A percentile compares a stretch with the other conserved stretches of the same genome.
phyloP scores from a whole-genome alignment of 1,284 basidiomycete species.

The Pseudozyma pruni region DNA sequence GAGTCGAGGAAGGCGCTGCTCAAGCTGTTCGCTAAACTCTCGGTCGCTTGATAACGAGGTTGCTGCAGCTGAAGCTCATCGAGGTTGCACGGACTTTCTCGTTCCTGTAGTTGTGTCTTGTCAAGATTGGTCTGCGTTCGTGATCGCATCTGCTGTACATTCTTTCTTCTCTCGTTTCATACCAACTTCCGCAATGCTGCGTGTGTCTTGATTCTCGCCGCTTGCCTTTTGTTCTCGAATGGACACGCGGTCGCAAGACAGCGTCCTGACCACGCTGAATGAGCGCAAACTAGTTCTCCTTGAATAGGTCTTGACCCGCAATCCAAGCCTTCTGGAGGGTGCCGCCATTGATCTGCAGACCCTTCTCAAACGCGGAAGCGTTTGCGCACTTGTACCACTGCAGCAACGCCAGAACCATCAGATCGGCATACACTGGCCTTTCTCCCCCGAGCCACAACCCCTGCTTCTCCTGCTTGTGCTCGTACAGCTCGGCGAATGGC shows the following conservation, averaged over 20 bases:
- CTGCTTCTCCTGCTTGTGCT: constrained; percentile 4
- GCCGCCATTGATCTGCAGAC: constrained; percentile 14
- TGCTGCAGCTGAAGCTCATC: no score
- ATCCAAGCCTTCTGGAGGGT: constrained; percentile 17
- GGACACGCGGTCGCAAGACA: no score
- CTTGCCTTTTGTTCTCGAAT: no score
- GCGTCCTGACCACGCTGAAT: no score
- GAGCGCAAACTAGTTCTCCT: no score
- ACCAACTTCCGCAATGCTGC: no score
- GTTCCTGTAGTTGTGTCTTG: neutral
- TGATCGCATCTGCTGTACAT: no score
- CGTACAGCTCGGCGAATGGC: constrained; percentile 28
- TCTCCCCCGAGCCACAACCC: constrained; percentile 27
- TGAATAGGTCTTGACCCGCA: constrained; percentile 13
- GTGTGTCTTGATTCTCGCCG: no score
- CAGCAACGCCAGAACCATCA: constrained; percentile 21
- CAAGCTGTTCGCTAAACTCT: constrained; percentile 56
- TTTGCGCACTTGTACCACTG: constrained; percentile 41
- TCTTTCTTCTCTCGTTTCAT: no score
- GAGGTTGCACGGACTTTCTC: constrained; percentile 7
- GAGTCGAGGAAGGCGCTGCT: constrained; percentile 50
- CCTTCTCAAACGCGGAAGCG: constrained; percentile 8
- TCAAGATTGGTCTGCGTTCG: no score
- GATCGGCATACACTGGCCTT: constrained; percentile 22
- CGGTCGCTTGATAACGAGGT: constrained; percentile 11